phyloP scores from a whole-genome alignment of 805 yeast genomes.

The Teunomyces barrocoloradensis region DNA sequence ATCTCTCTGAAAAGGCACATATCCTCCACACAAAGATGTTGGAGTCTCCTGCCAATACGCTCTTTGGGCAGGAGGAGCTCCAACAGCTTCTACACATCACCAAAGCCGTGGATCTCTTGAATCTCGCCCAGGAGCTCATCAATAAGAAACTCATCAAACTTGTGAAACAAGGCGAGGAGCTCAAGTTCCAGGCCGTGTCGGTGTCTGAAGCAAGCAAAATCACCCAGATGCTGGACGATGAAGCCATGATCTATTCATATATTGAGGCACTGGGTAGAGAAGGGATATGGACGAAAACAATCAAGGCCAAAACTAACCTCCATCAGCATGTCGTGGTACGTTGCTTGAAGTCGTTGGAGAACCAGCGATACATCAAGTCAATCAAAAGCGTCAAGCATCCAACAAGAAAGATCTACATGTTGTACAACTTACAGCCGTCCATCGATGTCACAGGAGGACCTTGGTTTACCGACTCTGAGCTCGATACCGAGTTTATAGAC shows the following conservation, averaged over 20 bases:
- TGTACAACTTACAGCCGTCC: constrained; percentile 88
- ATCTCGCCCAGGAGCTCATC: constrained; percentile 50
- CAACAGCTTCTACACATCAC: constrained; percentile 45
- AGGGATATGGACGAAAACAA: constrained; percentile 94
- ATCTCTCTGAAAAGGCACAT: constrained; percentile 46
- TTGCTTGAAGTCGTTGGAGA: constrained; percentile 76
- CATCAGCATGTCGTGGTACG: constrained; percentile 89
- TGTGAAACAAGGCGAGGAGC: constrained; percentile 61
- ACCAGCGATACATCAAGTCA: constrained; percentile 78
- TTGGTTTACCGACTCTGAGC: constrained; percentile 95
- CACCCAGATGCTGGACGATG: constrained; percentile 78
- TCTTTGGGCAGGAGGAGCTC: constrained; percentile 70
- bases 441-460: constrained; percentile 98
- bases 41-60: constrained; percentile 42
- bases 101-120: constrained; percentile 45
- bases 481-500: constrained; percentile 91
- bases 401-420: constrained; percentile 93
- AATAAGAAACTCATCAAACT: constrained; percentile 65
- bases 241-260: constrained; percentile 84
- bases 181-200: constrained; percentile 73
- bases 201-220: constrained; percentile 73
- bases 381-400: constrained; percentile 91
- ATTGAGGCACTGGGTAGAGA: constrained; percentile 92
- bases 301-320: constrained; percentile 81
- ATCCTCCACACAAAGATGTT: constrained; percentile 66